phyloP scores from a whole-genome alignment of 441 rosid genomes.

The Gossypium schwendimanii region DNA sequence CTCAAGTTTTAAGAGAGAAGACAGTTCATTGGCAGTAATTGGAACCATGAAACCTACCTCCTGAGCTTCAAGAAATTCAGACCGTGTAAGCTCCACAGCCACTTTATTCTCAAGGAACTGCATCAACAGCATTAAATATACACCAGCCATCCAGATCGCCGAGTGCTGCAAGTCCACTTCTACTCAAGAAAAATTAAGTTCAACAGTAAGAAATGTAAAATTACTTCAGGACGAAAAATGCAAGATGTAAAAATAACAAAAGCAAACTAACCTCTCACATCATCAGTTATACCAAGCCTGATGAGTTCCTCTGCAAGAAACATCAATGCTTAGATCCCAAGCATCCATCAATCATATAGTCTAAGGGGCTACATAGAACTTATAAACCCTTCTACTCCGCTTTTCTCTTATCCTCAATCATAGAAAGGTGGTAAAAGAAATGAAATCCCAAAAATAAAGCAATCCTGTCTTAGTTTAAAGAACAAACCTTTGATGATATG shows the following conservation, averaged over 20 bases:
- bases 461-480: conserved; percentile 1
- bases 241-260: conserved; percentile 12
- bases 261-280: conserved; percentile 51
- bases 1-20: neutral
- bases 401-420: neutral
- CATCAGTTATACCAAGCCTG: conserved; percentile 80
- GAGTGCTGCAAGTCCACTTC: conserved; percentile 87
- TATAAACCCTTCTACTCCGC: conserved; percentile 4
- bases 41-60: conserved; percentile 44
- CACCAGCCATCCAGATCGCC: conserved; percentile 93
- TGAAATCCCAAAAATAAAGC: neutral
- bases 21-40: neutral
- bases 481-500: conserved; percentile 59
- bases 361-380: neutral
- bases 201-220: conserved; percentile 9
- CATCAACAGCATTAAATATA: conserved; percentile 81
- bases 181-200: conserved; percentile 33
- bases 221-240: conserved; percentile 10
- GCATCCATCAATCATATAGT: neutral
- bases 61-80: conserved; percentile 85
- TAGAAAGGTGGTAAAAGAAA: neutral
- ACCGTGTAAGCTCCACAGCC: conserved; percentile 88
- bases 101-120: conserved; percentile 95
- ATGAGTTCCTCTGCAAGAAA: conserved; percentile 62
- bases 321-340: conserved; percentile 21